Evolutionary conservation across 202 grass and related monocot species (phyloP), one percentile per base, ranked within the genome.

Genomic region (Alloteropsis angusta): DNA sequence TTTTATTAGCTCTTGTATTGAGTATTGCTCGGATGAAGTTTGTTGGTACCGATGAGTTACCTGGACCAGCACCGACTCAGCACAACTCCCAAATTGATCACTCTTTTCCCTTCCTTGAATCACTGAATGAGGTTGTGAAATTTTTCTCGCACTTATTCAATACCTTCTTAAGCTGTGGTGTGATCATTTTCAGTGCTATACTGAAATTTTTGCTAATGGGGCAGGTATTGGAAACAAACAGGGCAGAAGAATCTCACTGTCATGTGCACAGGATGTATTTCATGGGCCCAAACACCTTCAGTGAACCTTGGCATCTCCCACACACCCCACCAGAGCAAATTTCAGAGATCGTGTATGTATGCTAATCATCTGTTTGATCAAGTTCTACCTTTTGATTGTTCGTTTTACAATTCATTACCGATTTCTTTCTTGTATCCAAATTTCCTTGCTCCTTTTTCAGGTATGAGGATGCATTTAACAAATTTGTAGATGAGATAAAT

Each of bases 21-120:
- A 98, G 95, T 88, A 90, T 98, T 59, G 89, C 95, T 70, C 86
- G 95, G 23, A 98, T 98, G 95, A 98, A 98, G 63, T 98, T 98
- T 80, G 95, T 92, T 75, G 87, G 92, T 34, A 89, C 86, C 66
- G 95, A 98, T 57, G 95, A 98, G 82, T 86, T 92, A 39, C 92
- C 89, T 68, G 91, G 95, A 36, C 95, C 91, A 72, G 87, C 95
- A 75, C 95, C 95, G 13, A 98, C 95, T 71, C 95, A 98, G 77
- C 89, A 92, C 65, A 86, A 89, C 42, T 98, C 95, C 61, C 95
- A 98, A 70, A 98, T 94, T 60, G 91, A 98, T 83, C 95, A 94
- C 55, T 98, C 95, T 19, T 94, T 94, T 71, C 91, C 89, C 66
- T 98, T 94, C 71, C 83, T 98, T 18, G 95, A 98, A 72, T 98